Conservation (phyloP, 805 yeast genomes). For the Pichia phayaonensis region DNA sequence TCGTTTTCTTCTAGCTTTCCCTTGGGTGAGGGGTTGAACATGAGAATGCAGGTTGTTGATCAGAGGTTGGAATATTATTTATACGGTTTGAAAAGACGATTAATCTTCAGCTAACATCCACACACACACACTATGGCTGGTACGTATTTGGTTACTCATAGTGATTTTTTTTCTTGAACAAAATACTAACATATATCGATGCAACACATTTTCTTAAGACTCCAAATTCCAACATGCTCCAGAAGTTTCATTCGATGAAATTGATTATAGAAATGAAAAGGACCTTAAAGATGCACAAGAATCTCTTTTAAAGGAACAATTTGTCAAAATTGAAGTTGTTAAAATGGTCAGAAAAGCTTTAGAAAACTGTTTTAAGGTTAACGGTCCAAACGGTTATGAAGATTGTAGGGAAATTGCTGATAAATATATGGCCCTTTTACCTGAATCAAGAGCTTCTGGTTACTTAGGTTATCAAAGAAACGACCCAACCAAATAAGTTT, state of each 20-base stretch:
- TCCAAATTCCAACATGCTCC: constrained; percentile 38
- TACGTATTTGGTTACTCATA: neutral
- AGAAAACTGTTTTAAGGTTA: constrained; percentile 55
- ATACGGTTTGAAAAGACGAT: neutral
- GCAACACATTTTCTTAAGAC: neutral
- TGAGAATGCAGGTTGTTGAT: neutral
- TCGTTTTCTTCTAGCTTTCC: neutral
- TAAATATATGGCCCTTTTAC: constrained; percentile 70
- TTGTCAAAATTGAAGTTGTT: constrained; percentile 61
- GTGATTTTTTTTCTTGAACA: neutral
- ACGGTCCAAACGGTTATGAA: constrained; percentile 63
- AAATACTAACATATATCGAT: neutral
- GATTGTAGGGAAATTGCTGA: constrained; percentile 76
- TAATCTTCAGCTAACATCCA: neutral
- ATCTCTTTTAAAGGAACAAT: constrained; percentile 72
- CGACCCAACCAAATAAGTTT: constrained; percentile 61
- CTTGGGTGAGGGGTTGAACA: neutral
- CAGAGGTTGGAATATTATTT: neutral
- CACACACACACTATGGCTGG: constrained; percentile 2
- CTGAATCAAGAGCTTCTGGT: constrained; percentile 60
- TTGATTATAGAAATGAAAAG: constrained; percentile 59
- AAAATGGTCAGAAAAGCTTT: constrained; percentile 66
- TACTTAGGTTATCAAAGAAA: constrained; percentile 83
- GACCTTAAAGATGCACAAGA: constrained; percentile 69
- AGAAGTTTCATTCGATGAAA: constrained; percentile 75